phyloP scores from a whole-genome alignment of 805 yeast genomes.

The Lachancea quebecensis region DNA sequence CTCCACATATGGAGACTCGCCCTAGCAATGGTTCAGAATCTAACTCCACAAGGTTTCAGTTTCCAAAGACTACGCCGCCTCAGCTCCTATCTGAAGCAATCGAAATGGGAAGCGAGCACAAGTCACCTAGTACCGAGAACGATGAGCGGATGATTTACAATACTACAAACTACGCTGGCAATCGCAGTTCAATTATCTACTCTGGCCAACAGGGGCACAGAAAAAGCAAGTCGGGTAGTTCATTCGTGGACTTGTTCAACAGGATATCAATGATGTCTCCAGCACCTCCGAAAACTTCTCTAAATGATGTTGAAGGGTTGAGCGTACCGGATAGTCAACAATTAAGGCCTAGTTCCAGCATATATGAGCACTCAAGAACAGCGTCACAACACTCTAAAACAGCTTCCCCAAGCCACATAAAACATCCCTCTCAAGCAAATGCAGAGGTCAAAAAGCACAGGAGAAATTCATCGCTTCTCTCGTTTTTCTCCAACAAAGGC shows the following conservation, averaged over 20 bases:
- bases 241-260: conserved; percentile 31
- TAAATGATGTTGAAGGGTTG: conserved; percentile 1
- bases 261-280: conserved; percentile 25
- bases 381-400: conserved; percentile 18
- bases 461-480: conserved; percentile 55
- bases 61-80: conserved; percentile 8
- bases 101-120: background rate
- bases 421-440: conserved; percentile 16
- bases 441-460: conserved; percentile 37
- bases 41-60: conserved; percentile 4
- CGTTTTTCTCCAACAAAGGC: conserved; percentile 34
- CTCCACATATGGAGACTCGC: conserved; percentile 4
- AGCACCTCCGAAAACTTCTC: conserved; percentile 3
- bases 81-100: conserved; percentile 7
- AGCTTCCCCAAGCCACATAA: conserved; percentile 15
- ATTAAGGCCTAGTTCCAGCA: conserved; percentile 40
- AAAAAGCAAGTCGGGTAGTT: conserved; percentile 29
- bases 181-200: conserved; percentile 18
- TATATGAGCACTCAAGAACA: conserved; percentile 28
- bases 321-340: conserved; percentile 4
- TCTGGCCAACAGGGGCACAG: conserved; percentile 17
- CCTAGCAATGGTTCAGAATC: conserved; percentile 2
- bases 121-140: background rate
- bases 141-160: background rate
- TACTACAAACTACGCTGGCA: conserved; percentile 9